Percentiles rank a stretch among this genome's conserved stretches.
Evolutionary conservation across 768 basidiomycete genomes (phyloP).

Genomic region (Boletus coccyginus): DNA sequence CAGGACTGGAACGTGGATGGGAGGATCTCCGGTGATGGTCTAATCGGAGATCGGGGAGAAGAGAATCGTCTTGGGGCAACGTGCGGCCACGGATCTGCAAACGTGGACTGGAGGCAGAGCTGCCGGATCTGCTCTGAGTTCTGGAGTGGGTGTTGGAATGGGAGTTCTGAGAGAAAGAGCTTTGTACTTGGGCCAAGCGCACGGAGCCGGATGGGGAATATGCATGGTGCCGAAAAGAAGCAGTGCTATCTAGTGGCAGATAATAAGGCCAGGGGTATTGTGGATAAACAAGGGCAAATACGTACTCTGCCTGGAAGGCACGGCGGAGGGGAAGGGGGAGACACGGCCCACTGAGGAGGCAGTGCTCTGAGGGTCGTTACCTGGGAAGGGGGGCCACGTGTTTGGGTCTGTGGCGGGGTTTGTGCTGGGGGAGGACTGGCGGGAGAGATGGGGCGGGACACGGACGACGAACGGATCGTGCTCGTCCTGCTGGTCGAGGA

Average conservation of each 20-base stretch:
- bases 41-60: constrained; percentile 21
- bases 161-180: constrained; percentile 29
- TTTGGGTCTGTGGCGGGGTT: constrained; percentile 17
- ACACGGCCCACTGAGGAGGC: constrained; percentile 39
- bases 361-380: constrained; percentile 21
- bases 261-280: constrained; percentile 6
- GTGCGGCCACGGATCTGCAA: constrained; percentile 38
- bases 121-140: constrained; percentile 43
- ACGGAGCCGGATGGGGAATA: constrained; percentile 32
- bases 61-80: constrained; percentile 40
- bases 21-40: constrained; percentile 18
- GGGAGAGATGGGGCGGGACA: constrained; percentile 33
- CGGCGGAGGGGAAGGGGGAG: constrained; percentile 26
- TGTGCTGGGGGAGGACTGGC: constrained; percentile 25
- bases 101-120: constrained; percentile 50
- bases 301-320: constrained; percentile 37
- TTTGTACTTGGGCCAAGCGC: constrained; percentile 37
- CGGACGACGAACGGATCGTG: constrained; percentile 49
- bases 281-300: constrained; percentile 20
- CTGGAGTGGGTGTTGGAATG: constrained; percentile 43
- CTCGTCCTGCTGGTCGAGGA: constrained; percentile 25
- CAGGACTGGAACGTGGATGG: constrained; percentile 18
- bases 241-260: constrained; percentile 22
- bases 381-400: constrained; percentile 20
- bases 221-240: constrained; percentile 29